Evolutionary conservation across 371 early-diverging fungal genomes (phyloP).

Genomic region (Enteropsectra breve): DNA sequence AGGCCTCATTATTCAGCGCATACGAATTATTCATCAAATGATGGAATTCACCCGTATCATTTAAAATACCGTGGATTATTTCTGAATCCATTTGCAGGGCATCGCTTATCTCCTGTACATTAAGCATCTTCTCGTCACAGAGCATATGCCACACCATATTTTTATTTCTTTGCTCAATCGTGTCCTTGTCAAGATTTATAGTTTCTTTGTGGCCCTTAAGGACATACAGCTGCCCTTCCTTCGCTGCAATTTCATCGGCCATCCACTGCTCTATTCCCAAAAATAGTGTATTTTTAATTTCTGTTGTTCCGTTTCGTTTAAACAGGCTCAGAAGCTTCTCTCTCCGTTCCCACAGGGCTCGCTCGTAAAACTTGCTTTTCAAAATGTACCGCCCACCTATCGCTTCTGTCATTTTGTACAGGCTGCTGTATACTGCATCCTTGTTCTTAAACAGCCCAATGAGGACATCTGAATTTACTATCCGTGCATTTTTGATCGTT

Average conservation of each 20-base stretch:
- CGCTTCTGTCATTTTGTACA: slow-evolving; percentile 34
- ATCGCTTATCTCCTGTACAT: not conserved
- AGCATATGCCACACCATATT: not conserved
- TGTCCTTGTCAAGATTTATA: slow-evolving; percentile 12
- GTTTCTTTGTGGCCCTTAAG: slow-evolving; percentile 28
- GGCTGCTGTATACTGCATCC: slow-evolving; percentile 14
- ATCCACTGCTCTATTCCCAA: slow-evolving; percentile 26
- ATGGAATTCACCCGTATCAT: not conserved
- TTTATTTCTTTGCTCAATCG: not conserved
- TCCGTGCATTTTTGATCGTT: slow-evolving; percentile 24
- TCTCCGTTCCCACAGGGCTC: slow-evolving; percentile 25
- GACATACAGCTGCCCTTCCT: slow-evolving; percentile 16
- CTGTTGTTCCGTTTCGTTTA: slow-evolving; percentile 12
- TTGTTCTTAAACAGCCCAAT: slow-evolving; percentile 14
- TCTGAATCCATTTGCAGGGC: not conserved
- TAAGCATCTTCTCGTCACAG: not conserved
- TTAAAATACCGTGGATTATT: not conserved
- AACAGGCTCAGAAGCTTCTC: slow-evolving; percentile 26
- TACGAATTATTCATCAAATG: slow-evolving; percentile 21
- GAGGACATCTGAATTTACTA: slow-evolving; percentile 38
- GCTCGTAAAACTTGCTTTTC: slow-evolving; percentile 42
- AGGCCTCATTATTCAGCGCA: slow-evolving; percentile 2
- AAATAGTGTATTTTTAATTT: slow-evolving; percentile 16
- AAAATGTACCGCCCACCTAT: slow-evolving; percentile 40
- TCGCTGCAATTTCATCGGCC: slow-evolving; percentile 25